phyloP scores from a whole-genome alignment of 768 basidiomycete genomes.

The Suillus variegatus region DNA sequence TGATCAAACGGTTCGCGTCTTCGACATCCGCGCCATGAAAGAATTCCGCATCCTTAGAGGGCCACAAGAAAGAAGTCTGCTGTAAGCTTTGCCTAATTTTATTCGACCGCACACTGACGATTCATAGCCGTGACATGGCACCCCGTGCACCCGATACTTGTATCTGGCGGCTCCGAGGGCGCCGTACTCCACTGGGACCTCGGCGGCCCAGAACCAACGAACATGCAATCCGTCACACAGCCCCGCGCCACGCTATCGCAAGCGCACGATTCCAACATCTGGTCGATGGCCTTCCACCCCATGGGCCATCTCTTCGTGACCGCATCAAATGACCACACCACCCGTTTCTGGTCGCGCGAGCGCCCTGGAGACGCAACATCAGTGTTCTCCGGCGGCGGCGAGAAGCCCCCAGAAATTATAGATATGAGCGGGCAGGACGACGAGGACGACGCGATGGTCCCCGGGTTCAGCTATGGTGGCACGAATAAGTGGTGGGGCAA shows the following conservation, averaged over 20 bases:
- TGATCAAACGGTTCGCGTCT: conserved; percentile 93
- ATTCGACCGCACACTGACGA: not conserved
- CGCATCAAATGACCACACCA: conserved; percentile 98
- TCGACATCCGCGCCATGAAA: conserved; percentile 98
- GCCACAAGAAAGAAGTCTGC: conserved; percentile 98
- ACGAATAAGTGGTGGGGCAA: conserved; percentile 44
- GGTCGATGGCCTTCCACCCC: conserved; percentile 94
- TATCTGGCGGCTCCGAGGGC: conserved; percentile 94
- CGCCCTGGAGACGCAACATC: conserved; percentile 80
- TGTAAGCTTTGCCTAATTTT: conserved; percentile 52
- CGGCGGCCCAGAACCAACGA: conserved; percentile 53
- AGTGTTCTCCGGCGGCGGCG: conserved; percentile 78
- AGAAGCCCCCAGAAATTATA: conserved; percentile 75
- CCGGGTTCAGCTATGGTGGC: conserved; percentile 62
- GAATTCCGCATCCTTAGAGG: conserved; percentile 91
- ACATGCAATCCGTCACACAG: conserved; percentile 39
- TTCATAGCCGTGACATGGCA: conserved; percentile 89
- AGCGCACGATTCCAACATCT: conserved; percentile 98
- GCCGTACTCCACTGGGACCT: conserved; percentile 95
- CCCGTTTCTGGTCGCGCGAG: conserved; percentile 97
- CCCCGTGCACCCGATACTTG: conserved; percentile 88
- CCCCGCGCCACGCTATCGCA: conserved; percentile 89
- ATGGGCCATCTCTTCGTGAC: conserved; percentile 92
- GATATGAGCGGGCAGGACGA: conserved; percentile 67
- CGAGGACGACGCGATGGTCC: conserved; percentile 72